phyloP scores from a whole-genome alignment of 1,139 yeast genomes.

The Suhomyces coccinellae region DNA sequence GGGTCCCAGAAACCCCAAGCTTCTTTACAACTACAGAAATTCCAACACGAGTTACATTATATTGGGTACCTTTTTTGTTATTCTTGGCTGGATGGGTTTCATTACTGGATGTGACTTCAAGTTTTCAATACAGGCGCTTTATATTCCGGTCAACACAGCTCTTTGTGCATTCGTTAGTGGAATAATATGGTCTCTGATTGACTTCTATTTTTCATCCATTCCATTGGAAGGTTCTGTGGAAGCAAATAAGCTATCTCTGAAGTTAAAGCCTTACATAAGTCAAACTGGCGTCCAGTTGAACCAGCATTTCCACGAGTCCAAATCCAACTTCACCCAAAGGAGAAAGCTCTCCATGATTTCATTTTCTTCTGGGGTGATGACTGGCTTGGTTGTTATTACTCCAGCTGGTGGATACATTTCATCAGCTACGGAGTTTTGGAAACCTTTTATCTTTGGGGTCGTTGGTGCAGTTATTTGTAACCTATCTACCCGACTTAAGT shows the following conservation, averaged over 20 bases:
- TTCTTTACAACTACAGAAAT: conserved; percentile 39
- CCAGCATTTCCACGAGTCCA: conserved; percentile 24
- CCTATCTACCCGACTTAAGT: conserved; percentile 44
- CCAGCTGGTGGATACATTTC: conserved; percentile 50
- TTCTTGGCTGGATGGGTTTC: conserved; percentile 49
- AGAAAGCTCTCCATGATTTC: conserved; percentile 44
- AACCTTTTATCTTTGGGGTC: conserved; percentile 41
- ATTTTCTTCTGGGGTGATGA: conserved; percentile 43
- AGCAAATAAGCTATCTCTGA: not conserved
- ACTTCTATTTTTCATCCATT: conserved; percentile 40
- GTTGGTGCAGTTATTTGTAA: conserved; percentile 41
- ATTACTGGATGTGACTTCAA: conserved; percentile 46
- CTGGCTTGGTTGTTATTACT: conserved; percentile 47
- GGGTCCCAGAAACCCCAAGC: conserved; percentile 52
- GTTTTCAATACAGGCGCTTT: conserved; percentile 36
- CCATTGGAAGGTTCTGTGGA: conserved; percentile 31
- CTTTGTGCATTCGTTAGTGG: conserved; percentile 40
- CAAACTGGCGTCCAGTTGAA: conserved; percentile 23
- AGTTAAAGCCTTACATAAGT: conserved; percentile 13
- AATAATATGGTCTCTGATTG: conserved; percentile 40
- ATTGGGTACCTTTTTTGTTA: conserved; percentile 50
- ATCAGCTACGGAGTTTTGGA: conserved; percentile 43
- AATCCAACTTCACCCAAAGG: conserved; percentile 21
- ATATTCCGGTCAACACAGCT: conserved; percentile 37
- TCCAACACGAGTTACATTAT: conserved; percentile 46